phyloP scores from a whole-genome alignment of 164 flowering plant species.

The Santalum album region DNA sequence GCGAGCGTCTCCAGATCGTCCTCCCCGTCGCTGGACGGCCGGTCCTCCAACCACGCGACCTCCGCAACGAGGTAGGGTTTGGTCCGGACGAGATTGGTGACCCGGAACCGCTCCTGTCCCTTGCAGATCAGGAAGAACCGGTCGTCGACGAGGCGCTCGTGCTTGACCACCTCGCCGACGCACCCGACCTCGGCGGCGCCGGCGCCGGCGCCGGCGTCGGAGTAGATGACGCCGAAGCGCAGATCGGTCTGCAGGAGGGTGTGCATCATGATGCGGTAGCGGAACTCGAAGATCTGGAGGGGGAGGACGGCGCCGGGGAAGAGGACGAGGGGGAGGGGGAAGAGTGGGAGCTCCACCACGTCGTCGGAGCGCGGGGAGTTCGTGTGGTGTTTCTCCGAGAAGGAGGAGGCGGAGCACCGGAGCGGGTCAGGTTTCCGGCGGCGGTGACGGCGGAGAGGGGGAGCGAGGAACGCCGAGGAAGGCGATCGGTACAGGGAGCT shows the following conservation, averaged over 20 bases:
- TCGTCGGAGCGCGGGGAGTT: conserved; percentile 45
- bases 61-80: conserved; percentile 84
- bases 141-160: conserved; percentile 89
- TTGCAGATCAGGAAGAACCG: conserved; percentile 92
- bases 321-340: conserved; percentile 90
- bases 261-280: conserved; percentile 98
- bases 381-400: conserved; percentile 56
- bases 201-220: conserved; percentile 43
- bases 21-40: conserved; percentile 51
- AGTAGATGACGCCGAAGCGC: conserved; percentile 85
- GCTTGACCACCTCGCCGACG: conserved; percentile 92
- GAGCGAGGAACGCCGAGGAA: background rate
- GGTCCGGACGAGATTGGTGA: conserved; percentile 49
- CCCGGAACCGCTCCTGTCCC: conserved; percentile 89
- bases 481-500: background rate
- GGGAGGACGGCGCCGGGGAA: conserved; percentile 96
- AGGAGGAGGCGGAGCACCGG: conserved; percentile 65
- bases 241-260: conserved; percentile 90
- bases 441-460: conserved; percentile 6
- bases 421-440: conserved; percentile 21
- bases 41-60: conserved; percentile 85
- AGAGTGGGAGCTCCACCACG: conserved; percentile 77
- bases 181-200: conserved; percentile 87
- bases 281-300: conserved; percentile 87
- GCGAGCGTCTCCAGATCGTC: conserved; percentile 66